A percentile compares a stretch with the other conserved stretches of the same genome.
phyloP scores from a whole-genome alignment of 495 filamentous ascomycete genomes.

The Trichoderma erinaceum region DNA sequence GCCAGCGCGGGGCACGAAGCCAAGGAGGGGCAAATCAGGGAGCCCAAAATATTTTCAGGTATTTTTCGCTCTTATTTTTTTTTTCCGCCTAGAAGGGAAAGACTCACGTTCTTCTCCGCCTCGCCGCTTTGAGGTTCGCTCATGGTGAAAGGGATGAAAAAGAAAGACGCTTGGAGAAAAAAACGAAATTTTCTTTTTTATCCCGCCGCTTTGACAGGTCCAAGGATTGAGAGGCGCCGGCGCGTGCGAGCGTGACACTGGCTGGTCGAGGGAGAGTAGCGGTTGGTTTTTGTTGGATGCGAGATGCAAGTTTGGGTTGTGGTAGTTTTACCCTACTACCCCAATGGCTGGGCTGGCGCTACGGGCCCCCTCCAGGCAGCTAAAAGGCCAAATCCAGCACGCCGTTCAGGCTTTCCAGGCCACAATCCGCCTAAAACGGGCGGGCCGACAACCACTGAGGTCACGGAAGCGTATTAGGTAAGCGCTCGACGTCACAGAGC shows the following conservation, averaged over 20 bases:
- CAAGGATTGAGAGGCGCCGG: slow-evolving; percentile 2
- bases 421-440: slow-evolving; percentile 2
- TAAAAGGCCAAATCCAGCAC: neutral
- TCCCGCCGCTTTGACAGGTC: slow-evolving; percentile 11
- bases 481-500: neutral
- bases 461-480: neutral
- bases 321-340: slow-evolving; percentile 13
- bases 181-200: neutral
- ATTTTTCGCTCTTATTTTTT: neutral
- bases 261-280: slow-evolving; percentile 9
- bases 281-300: slow-evolving; percentile 3
- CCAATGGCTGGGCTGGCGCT: slow-evolving; percentile 5
- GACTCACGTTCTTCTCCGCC: slow-evolving; percentile 88
- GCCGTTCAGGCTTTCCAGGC: neutral
- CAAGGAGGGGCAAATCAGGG: slow-evolving; percentile 14
- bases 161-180: slow-evolving; percentile 15
- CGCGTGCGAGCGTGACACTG: slow-evolving; percentile 14
- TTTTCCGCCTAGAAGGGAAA: slow-evolving; percentile 16
- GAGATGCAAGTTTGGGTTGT: slow-evolving; percentile 5
- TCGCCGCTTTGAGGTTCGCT: slow-evolving; percentile 83
- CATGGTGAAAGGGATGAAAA: slow-evolving; percentile 58
- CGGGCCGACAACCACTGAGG: neutral
- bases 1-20: slow-evolving; percentile 4
- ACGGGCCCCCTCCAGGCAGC: neutral
- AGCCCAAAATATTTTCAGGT: slow-evolving; percentile 15